Percentiles rank a stretch among this genome's conserved stretches.
Conservation (phyloP, 345 rosid genomes). For the Erucastrum elatum region DNA sequence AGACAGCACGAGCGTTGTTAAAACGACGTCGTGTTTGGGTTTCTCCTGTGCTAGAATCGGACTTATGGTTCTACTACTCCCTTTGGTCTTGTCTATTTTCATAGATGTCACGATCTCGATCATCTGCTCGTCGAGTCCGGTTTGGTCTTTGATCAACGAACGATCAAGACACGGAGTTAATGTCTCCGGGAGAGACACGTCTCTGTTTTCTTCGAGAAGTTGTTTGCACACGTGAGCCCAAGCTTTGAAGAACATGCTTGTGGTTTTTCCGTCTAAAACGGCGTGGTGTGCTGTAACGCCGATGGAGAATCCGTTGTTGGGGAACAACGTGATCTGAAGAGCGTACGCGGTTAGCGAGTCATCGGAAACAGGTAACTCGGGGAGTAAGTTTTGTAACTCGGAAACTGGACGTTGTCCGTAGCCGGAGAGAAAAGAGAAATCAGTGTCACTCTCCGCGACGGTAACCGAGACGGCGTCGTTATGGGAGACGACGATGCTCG, state of each 20-base stretch:
- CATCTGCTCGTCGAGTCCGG: conserved; percentile 20
- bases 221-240: conserved; percentile 40
- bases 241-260: conserved; percentile 31
- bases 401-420: background rate
- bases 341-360: background rate
- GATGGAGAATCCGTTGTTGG: conserved; percentile 26
- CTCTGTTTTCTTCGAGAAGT: background rate
- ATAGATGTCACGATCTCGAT: background rate
- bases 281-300: conserved; percentile 26
- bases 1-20: conserved; percentile 39
- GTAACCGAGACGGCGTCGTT: conserved; percentile 37
- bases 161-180: conserved; percentile 34
- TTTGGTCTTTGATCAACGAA: conserved; percentile 13
- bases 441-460: conserved; percentile 27
- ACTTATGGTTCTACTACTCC: conserved; percentile 22
- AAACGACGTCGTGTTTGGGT: conserved; percentile 6
- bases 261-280: conserved; percentile 25
- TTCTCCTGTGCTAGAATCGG: background rate
- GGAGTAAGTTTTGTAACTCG: conserved; percentile 26
- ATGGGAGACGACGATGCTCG: conserved; percentile 24
- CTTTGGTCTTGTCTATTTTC: background rate
- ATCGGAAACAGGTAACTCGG: conserved; percentile 17
- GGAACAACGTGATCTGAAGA: conserved; percentile 35
- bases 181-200: conserved; percentile 7
- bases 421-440: conserved; percentile 27